Percentiles rank a stretch among this genome's conserved stretches.
These are phyloP conservation scores for Amborella trichopoda DNA, from an alignment of 164 flowering plant genomes.

Conservation along the genomic window DNA sequence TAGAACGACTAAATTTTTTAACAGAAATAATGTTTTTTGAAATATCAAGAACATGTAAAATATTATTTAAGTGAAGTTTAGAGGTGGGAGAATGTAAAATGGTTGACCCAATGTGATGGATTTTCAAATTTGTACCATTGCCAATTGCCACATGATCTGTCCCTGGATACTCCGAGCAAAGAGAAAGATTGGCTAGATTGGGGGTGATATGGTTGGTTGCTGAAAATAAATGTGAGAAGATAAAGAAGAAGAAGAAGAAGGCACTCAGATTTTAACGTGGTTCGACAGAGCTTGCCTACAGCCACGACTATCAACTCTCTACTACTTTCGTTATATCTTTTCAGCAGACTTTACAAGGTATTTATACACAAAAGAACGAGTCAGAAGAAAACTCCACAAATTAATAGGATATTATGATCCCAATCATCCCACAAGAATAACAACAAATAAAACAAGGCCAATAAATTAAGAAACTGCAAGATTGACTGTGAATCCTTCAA, in stretches of 20 bases:
- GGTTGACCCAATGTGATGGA: background rate
- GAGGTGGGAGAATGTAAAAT: background rate
- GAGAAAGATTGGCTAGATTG: background rate
- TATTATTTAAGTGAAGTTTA: background rate
- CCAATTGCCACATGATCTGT: background rate
- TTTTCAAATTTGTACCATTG: background rate
- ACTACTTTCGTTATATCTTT: background rate
- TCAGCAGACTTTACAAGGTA: background rate
- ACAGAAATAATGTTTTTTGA: background rate
- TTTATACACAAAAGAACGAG: too few species aligned
- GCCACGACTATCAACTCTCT: too few species aligned
- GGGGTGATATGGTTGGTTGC: background rate
- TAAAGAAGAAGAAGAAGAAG: too few species aligned
- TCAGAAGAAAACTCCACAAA: too few species aligned
- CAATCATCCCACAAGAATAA: too few species aligned
- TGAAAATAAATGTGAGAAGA: background rate
- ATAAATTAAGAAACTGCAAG: too few species aligned
- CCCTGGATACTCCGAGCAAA: background rate
- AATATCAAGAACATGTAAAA: conserved; percentile 1
- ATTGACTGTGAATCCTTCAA: too few species aligned
- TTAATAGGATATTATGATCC: too few species aligned
- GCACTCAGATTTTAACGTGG: too few species aligned
- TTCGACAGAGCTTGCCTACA: too few species aligned
- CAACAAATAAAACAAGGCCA: too few species aligned
- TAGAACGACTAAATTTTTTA: background rate